Evolutionary conservation across 2,329 filamentous ascomycete species (phyloP), one percentile per base, ranked within the genome.

Genomic region (Macrophomina phaseolina): DNA sequence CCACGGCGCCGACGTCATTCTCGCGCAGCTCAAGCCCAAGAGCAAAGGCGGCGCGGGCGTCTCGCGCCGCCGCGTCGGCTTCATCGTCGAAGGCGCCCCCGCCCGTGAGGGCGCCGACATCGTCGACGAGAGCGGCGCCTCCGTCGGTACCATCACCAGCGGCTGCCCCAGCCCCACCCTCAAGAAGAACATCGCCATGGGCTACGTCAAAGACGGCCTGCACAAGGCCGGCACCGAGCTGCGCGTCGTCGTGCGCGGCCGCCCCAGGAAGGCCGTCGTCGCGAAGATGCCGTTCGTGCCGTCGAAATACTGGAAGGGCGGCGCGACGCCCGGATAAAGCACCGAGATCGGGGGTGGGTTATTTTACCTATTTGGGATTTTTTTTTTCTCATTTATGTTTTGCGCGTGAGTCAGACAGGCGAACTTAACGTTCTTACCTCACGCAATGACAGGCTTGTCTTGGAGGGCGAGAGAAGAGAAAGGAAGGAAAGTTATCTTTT

Each of bases 131-230:
- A 84, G 87, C 5, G 88, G 87, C 38, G 77, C 90, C 71, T 86
- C 87, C 72, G 85, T 98, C 65, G 95, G 95, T 14, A 85, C 83
- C 42, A 85, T 99, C 69, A 99, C 95, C 5, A 97, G 92, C 72
- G 95, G 95, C 16, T 92, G 93, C 71, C 95, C 95, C 0, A 94
- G 91, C 75, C 95, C 95, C 2, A 92, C 90, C 0, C 82, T 97
- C 56, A 89, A 90, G 70, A 91, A 91, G 83, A 97, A 98, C 79
- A 94, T 99, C 69, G 93, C 94, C 66, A 99, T 99, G 95, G 95
- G 90, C 0, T 97, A 97, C 76, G 84, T 97, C 75, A 88, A 89
- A 79, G 89, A 91, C 69, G 92, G 92, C 0, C 81, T 90, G 76
- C 92, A 97, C 78, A 96, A 96, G 85, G 84, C 87, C 38, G 93